These are phyloP conservation scores for Lophium mytilinum DNA, from an alignment of 495 filamentous ascomycete genomes.

Conservation along the genomic window DNA sequence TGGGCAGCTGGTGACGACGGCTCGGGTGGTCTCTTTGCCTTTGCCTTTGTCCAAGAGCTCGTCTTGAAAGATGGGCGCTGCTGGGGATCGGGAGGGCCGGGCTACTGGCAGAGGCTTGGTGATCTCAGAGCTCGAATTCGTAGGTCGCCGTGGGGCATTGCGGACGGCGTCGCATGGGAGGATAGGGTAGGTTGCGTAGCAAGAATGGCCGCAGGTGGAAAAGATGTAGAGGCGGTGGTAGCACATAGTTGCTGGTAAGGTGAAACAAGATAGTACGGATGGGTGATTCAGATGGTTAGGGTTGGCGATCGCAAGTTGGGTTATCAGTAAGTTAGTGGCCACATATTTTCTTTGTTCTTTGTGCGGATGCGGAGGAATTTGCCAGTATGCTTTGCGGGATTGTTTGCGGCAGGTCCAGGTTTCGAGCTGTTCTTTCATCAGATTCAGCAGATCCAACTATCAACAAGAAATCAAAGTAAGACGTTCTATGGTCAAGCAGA, in stretches of 20 bases:
- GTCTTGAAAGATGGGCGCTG: not conserved
- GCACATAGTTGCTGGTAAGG: slow-evolving; percentile 24
- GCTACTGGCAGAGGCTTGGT: not conserved
- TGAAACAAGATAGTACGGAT: too few species aligned
- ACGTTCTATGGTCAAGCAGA: too few species aligned
- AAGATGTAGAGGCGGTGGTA: slow-evolving; percentile 34
- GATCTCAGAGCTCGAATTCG: not conserved
- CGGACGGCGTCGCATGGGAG: not conserved
- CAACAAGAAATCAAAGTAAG: too few species aligned
- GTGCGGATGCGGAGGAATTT: too few species aligned
- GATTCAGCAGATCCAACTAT: too few species aligned
- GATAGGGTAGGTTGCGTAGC: not conserved
- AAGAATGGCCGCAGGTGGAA: slow-evolving; percentile 30
- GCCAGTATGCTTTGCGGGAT: too few species aligned
- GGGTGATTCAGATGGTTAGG: too few species aligned
- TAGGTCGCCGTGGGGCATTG: not conserved
- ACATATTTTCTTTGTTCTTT: too few species aligned
- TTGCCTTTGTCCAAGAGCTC: not conserved
- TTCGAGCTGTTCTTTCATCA: too few species aligned
- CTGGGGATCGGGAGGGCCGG: not conserved
- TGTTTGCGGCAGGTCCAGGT: too few species aligned
- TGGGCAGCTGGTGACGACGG: slow-evolving; percentile 10
- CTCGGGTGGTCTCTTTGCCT: not conserved
- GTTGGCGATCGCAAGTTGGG: too few species aligned
- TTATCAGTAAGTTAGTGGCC: too few species aligned